Percentiles rank a stretch among this genome's conserved stretches.
Evolutionary conservation across 2,329 filamentous ascomycete species (phyloP).

Genomic region (Pseudogymnoascus verrucosus): DNA sequence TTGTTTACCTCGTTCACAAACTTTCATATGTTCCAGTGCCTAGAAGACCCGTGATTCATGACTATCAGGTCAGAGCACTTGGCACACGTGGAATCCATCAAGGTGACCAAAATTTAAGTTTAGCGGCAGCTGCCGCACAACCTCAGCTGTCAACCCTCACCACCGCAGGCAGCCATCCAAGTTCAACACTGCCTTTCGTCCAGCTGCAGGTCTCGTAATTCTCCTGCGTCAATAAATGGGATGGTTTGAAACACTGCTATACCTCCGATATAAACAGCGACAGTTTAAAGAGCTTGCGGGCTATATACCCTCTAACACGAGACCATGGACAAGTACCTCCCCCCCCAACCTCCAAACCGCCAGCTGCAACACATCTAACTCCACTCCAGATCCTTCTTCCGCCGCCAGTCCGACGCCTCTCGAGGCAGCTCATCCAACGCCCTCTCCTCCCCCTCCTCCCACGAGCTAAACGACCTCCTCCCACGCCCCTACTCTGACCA

Average conservation of each 20-base stretch:
- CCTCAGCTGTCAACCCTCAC: background rate
- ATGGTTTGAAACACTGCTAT: background rate
- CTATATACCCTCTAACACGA: background rate
- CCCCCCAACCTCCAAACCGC: background rate
- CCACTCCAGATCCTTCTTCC: background rate
- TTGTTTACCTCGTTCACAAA: background rate
- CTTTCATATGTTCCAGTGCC: background rate
- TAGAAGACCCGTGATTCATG: background rate
- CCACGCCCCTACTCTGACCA: background rate
- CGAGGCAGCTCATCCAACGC: background rate
- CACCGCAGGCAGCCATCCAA: constrained; percentile 2
- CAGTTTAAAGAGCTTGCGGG: background rate
- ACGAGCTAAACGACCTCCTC: background rate
- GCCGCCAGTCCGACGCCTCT: background rate
- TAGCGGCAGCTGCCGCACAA: constrained; percentile 5
- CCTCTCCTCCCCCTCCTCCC: background rate
- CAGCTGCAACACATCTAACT: background rate
- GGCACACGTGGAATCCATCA: background rate
- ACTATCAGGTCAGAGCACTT: background rate
- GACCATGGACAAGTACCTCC: background rate
- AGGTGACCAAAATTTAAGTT: constrained; percentile 5
- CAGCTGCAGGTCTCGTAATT: background rate
- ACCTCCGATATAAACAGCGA: background rate
- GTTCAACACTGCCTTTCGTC: background rate
- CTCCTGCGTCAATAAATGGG: background rate